Base-by-base conservation (phyloP, 768 basidiomycete genomes). In the Rubroboletus pulcherrimus region DNA sequence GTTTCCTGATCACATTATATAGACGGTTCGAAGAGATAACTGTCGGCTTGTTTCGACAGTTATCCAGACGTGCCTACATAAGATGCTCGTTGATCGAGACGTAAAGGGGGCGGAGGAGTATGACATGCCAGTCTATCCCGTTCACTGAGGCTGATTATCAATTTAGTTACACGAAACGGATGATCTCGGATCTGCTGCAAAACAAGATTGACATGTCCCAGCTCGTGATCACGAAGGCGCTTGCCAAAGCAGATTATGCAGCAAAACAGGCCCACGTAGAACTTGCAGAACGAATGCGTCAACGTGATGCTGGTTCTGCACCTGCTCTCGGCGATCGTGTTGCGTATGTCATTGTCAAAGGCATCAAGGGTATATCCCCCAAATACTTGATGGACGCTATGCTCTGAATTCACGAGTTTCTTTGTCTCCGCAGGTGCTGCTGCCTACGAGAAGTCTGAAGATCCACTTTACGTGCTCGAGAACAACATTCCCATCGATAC, bases 131-230 rank as follows among this genome's bases (percentile, higher is more conserved):
- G 29, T 46, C 26, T 31, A n/a, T 53, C 26, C 30, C 26, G 51
- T 44, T 63, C 57, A 33, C 58, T 44, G 19, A 51, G 26, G 35
- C 61, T 72, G 34, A 71, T 19, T 0, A 33, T 30, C 29, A n/a
- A 56, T 56, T 40, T 59, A 96, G 94, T 29, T 98, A 98, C 66
- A 86, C 88, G 54, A 98, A 99, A 71, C 91, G 89, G 60, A 87
- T 84, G 41, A 98, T 98, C 58, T 83, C 95, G 0, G 95, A 98
- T 65, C 78, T 99, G 2, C 75, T 99, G 30, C 96, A 97, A 69
- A 98, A 98, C 73, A 96, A 89, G 73, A 78, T 99, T 46, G 97
- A 99, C 70, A 96, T 99, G 92, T 98, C 96, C 8, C 97, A 98
- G 68, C 81, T 99, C 21, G 97, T 99, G 67, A 99, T 99, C 64